A percentile compares a stretch with the other conserved stretches of the same genome.
phyloP scores from a whole-genome alignment of 768 basidiomycete genomes.

The Mycena albidolilacea region DNA sequence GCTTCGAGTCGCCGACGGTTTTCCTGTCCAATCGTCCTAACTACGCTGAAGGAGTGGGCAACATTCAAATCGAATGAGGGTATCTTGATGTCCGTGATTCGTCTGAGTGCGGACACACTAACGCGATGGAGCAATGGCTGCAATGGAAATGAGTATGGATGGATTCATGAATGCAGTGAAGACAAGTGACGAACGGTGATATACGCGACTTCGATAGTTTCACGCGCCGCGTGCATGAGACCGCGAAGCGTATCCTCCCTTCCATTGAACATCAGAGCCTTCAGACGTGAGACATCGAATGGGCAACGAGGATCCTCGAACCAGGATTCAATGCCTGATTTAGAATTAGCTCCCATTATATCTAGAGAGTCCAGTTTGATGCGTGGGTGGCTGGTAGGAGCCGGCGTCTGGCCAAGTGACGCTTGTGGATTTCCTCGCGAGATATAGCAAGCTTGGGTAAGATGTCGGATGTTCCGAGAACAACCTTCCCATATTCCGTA shows the following conservation, averaged over 20 bases:
- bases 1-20: conserved; percentile 5
- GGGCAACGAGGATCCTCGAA: conserved; percentile 14
- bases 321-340: conserved; percentile 14
- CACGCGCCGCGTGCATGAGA: conserved; percentile 9
- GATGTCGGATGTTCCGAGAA: conserved; percentile 11
- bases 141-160: conserved; percentile 12
- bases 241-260: conserved; percentile 2
- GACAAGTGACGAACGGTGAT: conserved; percentile 13
- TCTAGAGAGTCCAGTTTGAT: conserved; percentile 14
- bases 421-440: conserved; percentile 2
- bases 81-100: conserved; percentile 11
- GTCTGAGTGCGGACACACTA: conserved; percentile 11
- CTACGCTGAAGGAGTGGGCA: not conserved
- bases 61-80: not conserved
- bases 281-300: conserved; percentile 8
- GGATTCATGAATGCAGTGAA: conserved; percentile 10
- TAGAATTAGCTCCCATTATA: conserved; percentile 1
- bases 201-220: conserved; percentile 4
- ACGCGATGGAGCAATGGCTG: not conserved
- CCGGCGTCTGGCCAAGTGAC: conserved; percentile 5
- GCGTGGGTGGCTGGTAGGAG: conserved; percentile 13
- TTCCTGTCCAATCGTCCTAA: conserved; percentile 9
- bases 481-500: conserved; percentile 14
- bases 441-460: not conserved
- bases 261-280: conserved; percentile 7